Evolutionary conservation across 148 eudicot genomes (phyloP).

Genomic region (Silene uniflora): DNA sequence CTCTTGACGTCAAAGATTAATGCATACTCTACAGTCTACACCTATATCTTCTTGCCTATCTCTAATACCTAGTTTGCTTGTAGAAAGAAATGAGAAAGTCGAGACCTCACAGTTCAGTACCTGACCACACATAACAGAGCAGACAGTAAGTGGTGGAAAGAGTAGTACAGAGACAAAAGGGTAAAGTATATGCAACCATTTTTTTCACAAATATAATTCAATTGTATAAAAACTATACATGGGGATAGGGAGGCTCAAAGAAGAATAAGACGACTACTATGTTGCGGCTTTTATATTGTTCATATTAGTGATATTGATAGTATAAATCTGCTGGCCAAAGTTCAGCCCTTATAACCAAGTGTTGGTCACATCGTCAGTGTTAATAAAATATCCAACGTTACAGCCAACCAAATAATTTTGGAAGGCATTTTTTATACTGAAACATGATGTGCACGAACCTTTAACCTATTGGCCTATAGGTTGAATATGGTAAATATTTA

Average conservation of each 20-base stretch:
- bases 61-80: not conserved
- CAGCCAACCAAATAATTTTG: too few species aligned
- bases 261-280: too few species aligned
- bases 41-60: not conserved
- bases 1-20: slow-evolving; percentile 3
- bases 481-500: too few species aligned
- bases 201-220: not conserved
- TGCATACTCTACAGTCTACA: slow-evolving; percentile 5
- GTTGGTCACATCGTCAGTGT: too few species aligned
- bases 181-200: not conserved
- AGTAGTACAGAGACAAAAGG: not conserved
- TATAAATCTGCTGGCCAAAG: too few species aligned
- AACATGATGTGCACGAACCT: too few species aligned
- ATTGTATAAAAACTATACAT: not conserved
- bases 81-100: not conserved
- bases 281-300: not conserved
- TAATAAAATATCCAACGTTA: too few species aligned
- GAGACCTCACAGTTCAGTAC: not conserved
- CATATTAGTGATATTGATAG: not conserved
- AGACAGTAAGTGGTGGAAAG: slow-evolving; percentile 1
- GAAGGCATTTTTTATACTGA: too few species aligned
- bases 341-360: too few species aligned
- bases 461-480: too few species aligned
- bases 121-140: slow-evolving; percentile 6
- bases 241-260: not conserved